Percentiles rank a stretch among this genome's conserved stretches.
phyloP scores from a whole-genome alignment of 1,139 yeast species.

The Suzukiozyma palmioleophila region DNA sequence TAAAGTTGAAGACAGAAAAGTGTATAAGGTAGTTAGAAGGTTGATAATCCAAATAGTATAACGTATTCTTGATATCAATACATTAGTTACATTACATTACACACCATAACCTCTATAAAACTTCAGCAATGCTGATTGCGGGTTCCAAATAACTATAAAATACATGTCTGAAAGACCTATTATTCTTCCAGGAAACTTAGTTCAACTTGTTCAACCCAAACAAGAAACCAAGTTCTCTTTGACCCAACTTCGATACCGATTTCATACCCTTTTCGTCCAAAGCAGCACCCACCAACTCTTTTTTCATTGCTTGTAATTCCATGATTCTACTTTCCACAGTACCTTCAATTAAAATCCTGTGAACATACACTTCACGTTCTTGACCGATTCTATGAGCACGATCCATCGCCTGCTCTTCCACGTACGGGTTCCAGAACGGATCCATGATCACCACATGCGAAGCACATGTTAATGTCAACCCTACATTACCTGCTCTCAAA shows the following conservation, averaged over 20 bases:
- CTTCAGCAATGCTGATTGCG: too few relatives aligned
- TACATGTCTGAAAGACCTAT: neutral
- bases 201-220: conserved; percentile 56
- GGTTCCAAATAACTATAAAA: too few relatives aligned
- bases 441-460: conserved; percentile 86
- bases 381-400: conserved; percentile 95
- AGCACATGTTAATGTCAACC: conserved; percentile 88
- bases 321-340: conserved; percentile 87
- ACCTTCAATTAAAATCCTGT: conserved; percentile 58
- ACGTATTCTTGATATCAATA: too few relatives aligned
- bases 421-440: conserved; percentile 96
- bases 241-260: conserved; percentile 60
- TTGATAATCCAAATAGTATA: too few relatives aligned
- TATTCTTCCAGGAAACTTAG: neutral
- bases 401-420: conserved; percentile 95
- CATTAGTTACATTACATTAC: too few relatives aligned
- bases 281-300: conserved; percentile 73
- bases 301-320: conserved; percentile 69
- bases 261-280: conserved; percentile 68
- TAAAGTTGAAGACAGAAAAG: too few relatives aligned
- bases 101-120: too few relatives aligned
- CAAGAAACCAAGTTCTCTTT: conserved; percentile 69
- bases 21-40: too few relatives aligned
- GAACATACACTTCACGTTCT: conserved; percentile 65
- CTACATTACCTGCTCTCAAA: conserved; percentile 89